Evolutionary conservation across 1,284 basidiomycete species (phyloP).

Genomic region (Sanghuangporus sanghuang): DNA sequence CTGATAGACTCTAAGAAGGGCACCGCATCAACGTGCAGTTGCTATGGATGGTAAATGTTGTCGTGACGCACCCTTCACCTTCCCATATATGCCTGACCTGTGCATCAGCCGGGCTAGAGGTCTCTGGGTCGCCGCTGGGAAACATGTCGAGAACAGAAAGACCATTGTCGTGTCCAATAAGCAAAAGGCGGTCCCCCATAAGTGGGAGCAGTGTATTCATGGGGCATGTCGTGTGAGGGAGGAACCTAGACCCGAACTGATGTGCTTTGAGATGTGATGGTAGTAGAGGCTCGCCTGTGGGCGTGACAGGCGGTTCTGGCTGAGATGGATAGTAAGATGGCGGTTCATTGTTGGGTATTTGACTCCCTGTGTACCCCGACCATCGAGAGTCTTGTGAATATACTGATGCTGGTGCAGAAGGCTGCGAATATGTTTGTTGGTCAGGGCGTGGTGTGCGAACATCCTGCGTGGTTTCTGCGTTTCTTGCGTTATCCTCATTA

Average conservation of each 20-base stretch:
- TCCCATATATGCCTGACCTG: conserved; percentile 61
- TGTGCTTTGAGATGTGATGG: conserved; percentile 63
- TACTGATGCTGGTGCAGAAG: conserved; percentile 7
- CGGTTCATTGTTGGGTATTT: conserved; percentile 1
- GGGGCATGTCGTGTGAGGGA: conserved; percentile 68
- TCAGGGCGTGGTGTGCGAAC: neutral
- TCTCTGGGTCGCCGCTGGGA: conserved; percentile 46
- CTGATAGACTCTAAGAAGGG: conserved; percentile 54
- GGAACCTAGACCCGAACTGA: conserved; percentile 75
- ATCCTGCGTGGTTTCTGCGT: neutral
- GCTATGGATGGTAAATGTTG: neutral
- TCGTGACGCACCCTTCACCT: conserved; percentile 60
- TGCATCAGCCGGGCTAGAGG: conserved; percentile 58
- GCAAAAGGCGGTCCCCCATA: conserved; percentile 51
- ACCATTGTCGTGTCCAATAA: conserved; percentile 73
- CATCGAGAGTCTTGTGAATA: conserved; percentile 1
- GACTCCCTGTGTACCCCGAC: conserved; percentile 9
- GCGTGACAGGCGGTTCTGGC: conserved; percentile 31
- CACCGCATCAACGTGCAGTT: conserved; percentile 15
- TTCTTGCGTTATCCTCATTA: neutral
- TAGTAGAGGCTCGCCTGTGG: conserved; percentile 43
- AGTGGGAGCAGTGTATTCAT: conserved; percentile 72
- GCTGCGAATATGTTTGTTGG: neutral
- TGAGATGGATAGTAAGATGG: conserved; percentile 11
- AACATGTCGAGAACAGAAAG: conserved; percentile 76